Percentiles rank a stretch among this genome's conserved stretches.
phyloP scores from a whole-genome alignment of 2,329 filamentous ascomycete species.

The Cercospora sp. region DNA sequence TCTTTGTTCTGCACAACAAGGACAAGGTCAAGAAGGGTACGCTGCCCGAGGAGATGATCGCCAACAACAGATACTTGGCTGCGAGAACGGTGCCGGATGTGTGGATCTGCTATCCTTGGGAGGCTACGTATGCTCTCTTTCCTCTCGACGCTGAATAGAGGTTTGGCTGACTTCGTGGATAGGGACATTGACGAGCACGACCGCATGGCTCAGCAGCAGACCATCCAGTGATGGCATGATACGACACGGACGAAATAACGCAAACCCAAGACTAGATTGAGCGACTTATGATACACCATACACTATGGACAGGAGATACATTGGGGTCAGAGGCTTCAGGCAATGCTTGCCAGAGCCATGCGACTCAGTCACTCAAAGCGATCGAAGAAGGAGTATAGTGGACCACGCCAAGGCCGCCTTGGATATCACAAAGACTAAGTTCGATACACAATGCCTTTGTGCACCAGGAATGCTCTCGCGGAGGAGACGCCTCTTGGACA shows the following conservation, averaged over 20 bases:
- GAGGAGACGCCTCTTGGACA: not conserved
- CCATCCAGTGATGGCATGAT: conserved; percentile 11
- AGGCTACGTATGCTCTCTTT: conserved; percentile 64
- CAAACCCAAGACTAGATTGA: not conserved
- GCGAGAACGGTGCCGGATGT: conserved; percentile 87
- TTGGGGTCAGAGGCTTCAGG: not conserved
- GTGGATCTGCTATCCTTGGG: conserved; percentile 99
- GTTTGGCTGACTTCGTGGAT: conserved; percentile 1
- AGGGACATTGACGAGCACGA: conserved; percentile 90
- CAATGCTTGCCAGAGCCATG: not conserved
- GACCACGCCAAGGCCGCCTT: not conserved
- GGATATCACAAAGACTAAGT: not conserved
- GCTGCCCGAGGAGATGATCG: conserved; percentile 75
- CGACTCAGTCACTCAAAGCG: not conserved
- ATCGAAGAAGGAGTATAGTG: not conserved
- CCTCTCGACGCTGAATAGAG: not conserved
- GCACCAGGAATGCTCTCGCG: not conserved
- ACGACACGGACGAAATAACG: not conserved
- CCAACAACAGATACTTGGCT: conserved; percentile 73
- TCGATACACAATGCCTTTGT: not conserved
- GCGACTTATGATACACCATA: not conserved
- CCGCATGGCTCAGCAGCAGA: conserved; percentile 54
- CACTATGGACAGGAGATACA: not conserved
- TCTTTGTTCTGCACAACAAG: conserved; percentile 99
- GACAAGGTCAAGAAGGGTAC: conserved; percentile 92